Base-by-base conservation (phyloP, 257 asterid species). In the Cordia subcordata region DNA sequence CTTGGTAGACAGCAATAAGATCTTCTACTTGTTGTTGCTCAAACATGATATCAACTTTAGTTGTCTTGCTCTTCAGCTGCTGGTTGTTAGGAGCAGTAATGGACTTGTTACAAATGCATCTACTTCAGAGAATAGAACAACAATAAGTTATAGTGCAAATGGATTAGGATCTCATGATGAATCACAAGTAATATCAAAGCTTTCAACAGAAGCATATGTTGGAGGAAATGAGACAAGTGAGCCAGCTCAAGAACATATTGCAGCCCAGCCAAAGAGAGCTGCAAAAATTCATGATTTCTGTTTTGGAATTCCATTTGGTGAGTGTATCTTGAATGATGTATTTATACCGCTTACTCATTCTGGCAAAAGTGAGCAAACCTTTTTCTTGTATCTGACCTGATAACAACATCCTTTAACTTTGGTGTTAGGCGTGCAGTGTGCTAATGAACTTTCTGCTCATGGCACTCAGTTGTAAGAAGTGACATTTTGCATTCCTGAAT, bases 221-320 rank as follows among this genome's bases (percentile, higher is more conserved):
- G 65, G 63, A 40, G 66, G 60, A 53, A 80, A 67, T 61, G 77
- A 46, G 40, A 62, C 67, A 63, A 75, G 70, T 39, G 82, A 79
- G 65, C 68, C 74, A 38, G 33, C 61, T 49, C 72, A 68, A 64
- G 90, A 75, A 58, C 72, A 66, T 44, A 60, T 50, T 32, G 40
- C 20, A 60, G 44, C 65, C 76, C 75, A 74, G 68, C 81, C 82
- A 23, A 74, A 61, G 70, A 82, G 60, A 69, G 86, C 88, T 32
- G 96, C 96, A 45, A 88, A 71, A 80, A 88, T 86, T 72, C 98
- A 88, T 23, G 98, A 92, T 62, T 92, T 92, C 74, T 92, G 98
- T 69, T 73, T 92, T 46, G 96, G 96, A 57, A 92, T 92, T 64
- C 98, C 98, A 57, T 92, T 82, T 49, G 98, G 96, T 86, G 64